A percentile compares a stretch with the other conserved stretches of the same genome.
Evolutionary conservation across 2,329 filamentous ascomycete genomes (phyloP).

Genomic region (Fusarium azukiicola): DNA sequence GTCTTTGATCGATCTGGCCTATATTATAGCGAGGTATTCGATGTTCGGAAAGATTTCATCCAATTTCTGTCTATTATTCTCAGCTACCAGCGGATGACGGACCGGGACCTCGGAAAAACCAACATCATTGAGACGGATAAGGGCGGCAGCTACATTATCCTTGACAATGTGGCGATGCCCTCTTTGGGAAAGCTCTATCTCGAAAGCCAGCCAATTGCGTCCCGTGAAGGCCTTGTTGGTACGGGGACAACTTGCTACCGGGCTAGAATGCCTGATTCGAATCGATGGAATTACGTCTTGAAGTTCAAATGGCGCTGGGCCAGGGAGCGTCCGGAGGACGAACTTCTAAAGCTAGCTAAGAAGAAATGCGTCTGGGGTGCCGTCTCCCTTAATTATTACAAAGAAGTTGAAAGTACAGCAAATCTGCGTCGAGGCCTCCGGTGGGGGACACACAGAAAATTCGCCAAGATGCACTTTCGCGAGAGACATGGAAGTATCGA

Average conservation of each 20-base stretch:
- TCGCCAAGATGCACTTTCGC: slow-evolving; percentile 19
- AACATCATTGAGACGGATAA: slow-evolving; percentile 51
- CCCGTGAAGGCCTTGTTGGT: slow-evolving; percentile 52
- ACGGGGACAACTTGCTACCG: slow-evolving; percentile 59
- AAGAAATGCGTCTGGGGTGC: slow-evolving; percentile 55
- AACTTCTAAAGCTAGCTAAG: slow-evolving; percentile 56
- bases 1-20: slow-evolving; percentile 63
- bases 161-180: slow-evolving; percentile 33
- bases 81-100: slow-evolving; percentile 57
- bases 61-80: slow-evolving; percentile 55
- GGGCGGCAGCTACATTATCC: slow-evolving; percentile 41
- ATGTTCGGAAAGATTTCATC: slow-evolving; percentile 55
- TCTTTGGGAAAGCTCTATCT: slow-evolving; percentile 55
- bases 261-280: slow-evolving; percentile 50
- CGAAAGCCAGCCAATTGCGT: slow-evolving; percentile 55
- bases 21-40: slow-evolving; percentile 57
- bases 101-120: slow-evolving; percentile 52
- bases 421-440: slow-evolving; percentile 40
- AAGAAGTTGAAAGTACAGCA: slow-evolving; percentile 45
- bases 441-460: slow-evolving; percentile 40
- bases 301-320: slow-evolving; percentile 62
- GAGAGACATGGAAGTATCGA: slow-evolving; percentile 21
- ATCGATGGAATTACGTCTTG: slow-evolving; percentile 54
- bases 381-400: slow-evolving; percentile 54
- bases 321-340: slow-evolving; percentile 55